A percentile compares a stretch with the other conserved stretches of the same genome.
Evolutionary conservation across 164 flowering plant genomes (phyloP).

Genomic region (Buxus sempervirens): DNA sequence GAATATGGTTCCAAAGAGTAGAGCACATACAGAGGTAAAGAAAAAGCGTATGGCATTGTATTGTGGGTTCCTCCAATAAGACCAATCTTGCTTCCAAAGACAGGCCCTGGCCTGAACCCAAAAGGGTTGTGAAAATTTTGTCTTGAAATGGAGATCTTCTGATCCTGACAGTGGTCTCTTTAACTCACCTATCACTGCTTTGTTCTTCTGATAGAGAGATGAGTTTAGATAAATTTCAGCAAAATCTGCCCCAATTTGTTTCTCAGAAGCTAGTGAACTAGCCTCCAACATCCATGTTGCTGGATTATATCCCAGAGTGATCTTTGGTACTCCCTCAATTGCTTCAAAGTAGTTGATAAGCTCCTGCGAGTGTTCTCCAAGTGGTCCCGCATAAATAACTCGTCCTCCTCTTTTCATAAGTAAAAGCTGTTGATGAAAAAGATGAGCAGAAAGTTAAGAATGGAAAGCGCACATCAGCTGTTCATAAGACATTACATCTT

Average conservation of each 20-base stretch:
- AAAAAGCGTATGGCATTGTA: constrained; percentile 29
- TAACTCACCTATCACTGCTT: constrained; percentile 19
- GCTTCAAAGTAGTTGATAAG: constrained; percentile 80
- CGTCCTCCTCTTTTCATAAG: constrained; percentile 96
- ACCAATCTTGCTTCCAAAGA: constrained; percentile 36
- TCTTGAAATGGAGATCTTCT: constrained; percentile 26
- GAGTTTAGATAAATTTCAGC: constrained; percentile 64
- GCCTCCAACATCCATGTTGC: constrained; percentile 94
- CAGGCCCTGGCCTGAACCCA: constrained; percentile 29
- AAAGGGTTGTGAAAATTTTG: constrained; percentile 24
- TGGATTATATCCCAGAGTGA: constrained; percentile 68
- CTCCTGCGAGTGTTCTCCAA: constrained; percentile 73
- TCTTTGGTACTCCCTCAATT: constrained; percentile 63
- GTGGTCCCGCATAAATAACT: constrained; percentile 87
- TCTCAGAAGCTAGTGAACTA: constrained; percentile 68
- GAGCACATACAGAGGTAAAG: constrained; percentile 23
- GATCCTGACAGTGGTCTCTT: constrained; percentile 18
- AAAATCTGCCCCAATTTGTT: constrained; percentile 56
- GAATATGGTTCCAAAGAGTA: constrained; percentile 30
- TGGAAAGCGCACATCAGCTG: background rate
- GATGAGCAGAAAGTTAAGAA: background rate
- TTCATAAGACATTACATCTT: background rate
- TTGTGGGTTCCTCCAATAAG: constrained; percentile 34
- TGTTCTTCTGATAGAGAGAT: constrained; percentile 52
- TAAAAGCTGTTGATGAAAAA: constrained; percentile 41